Base-by-base conservation (phyloP, 257 asterid species). In the Linaria vulgaris region DNA sequence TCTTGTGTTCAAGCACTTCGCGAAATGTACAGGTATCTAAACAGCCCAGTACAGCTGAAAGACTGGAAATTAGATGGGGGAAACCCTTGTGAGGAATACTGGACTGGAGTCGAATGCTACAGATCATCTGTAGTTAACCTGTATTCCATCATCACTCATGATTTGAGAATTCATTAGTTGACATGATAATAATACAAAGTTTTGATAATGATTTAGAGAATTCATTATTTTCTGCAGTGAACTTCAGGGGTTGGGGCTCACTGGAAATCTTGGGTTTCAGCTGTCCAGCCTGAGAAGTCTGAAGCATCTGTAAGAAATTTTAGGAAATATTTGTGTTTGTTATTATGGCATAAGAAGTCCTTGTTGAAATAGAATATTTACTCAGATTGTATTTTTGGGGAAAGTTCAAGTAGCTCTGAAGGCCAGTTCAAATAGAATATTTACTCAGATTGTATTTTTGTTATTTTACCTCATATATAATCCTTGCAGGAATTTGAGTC, bases 31-130 rank as follows among this genome's bases (percentile, higher is more conserved):
- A 61, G 63, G 70, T 76, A 94, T 27, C 76, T 94, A 59, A 81
- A 87, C 82, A 74, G 72, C 24, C 88, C 97, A n/a, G 27, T 71
- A 24, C 88, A 82, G 77, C 84, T 89, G 55, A 61, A 63, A 17
- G 72, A 60, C 5, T 94, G 99, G 99, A 78, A 71, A 68, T 39
- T 69, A 16, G 91, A 75, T 58, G 85, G 85, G 25, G 95, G 97
- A 65, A 95, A 94, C 60, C 99, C 99, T 13, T 94, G 99, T 59
- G 83, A 44, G 25, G 97, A 94, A 55, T 56, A 58, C 16, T 94
- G 99, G 96, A 69, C 66, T 9, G 99, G 99, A 54, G 85, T 94
- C 74, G 70, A 83, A 21, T 94, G 94, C 81, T 62, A 58, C 21
- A 79, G 63, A 63, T 81, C 99, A 65, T 79, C 95, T 44, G 78